Percentiles rank a stretch among this genome's conserved stretches.
phyloP scores from a whole-genome alignment of 1,284 basidiomycete genomes.

The Pseudozyma hubeiensis region DNA sequence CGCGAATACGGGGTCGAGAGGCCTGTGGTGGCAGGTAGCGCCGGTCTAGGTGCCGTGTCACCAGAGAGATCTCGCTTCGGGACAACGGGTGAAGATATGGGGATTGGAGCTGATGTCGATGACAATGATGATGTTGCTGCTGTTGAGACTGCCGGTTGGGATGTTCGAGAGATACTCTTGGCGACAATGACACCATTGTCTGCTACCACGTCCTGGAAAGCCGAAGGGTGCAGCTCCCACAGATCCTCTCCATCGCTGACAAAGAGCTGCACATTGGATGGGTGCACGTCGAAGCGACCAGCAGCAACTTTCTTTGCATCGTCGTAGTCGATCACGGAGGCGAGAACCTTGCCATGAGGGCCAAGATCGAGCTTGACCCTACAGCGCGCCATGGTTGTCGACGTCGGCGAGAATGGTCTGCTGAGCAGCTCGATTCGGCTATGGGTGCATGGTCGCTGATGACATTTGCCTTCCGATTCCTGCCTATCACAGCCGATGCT shows the following conservation, averaged over 20 bases:
- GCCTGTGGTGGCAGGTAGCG: not conserved
- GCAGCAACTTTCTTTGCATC: conserved; percentile 37
- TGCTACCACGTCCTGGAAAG: conserved; percentile 39
- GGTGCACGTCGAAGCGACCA: conserved; percentile 20
- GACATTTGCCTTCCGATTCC: too few species aligned
- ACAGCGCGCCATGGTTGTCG: conserved; percentile 11
- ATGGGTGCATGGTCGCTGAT: not conserved
- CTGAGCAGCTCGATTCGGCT: not conserved
- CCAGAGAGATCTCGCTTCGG: not conserved
- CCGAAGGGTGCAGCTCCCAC: conserved; percentile 43
- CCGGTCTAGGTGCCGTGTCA: too few species aligned
- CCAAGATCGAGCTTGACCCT: conserved; percentile 49
- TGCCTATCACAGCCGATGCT: too few species aligned
- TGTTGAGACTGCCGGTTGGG: not conserved
- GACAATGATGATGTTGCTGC: not conserved
- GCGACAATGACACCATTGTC: conserved; percentile 41
- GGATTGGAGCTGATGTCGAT: too few species aligned
- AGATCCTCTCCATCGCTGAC: conserved; percentile 41
- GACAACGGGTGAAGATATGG: too few species aligned
- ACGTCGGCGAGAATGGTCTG: too few species aligned
- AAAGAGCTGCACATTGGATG: conserved; percentile 26
- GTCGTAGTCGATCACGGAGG: conserved; percentile 33
- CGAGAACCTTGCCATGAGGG: conserved; percentile 41
- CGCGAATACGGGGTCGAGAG: conserved; percentile 1
- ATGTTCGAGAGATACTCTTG: conserved; percentile 2